Evolutionary conservation across 1,284 basidiomycete species (phyloP).

Genomic region (Leccinum pachyderme): DNA sequence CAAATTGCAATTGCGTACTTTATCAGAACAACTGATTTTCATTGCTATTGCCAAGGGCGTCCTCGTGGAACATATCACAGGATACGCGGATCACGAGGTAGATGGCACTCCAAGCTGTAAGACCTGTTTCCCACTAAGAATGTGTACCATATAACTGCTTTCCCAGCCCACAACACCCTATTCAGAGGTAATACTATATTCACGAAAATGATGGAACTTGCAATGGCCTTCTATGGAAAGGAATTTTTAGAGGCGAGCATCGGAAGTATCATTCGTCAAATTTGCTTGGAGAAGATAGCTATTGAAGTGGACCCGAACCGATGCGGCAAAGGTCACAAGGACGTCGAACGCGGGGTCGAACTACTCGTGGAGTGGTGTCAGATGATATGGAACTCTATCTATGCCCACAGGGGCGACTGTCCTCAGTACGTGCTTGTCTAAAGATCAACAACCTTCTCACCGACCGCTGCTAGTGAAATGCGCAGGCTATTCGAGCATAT

Average conservation of each 20-base stretch:
- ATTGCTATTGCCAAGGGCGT: conserved; percentile 64
- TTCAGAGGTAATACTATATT: conserved; percentile 80
- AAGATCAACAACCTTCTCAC: conserved; percentile 1
- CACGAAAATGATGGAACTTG: conserved; percentile 77
- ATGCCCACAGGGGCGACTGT: conserved; percentile 66
- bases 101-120: conserved; percentile 60
- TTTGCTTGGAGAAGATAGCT: conserved; percentile 67
- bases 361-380: conserved; percentile 72
- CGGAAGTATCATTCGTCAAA: conserved; percentile 61
- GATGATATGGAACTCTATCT: conserved; percentile 77
- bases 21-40: conserved; percentile 60
- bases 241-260: conserved; percentile 76
- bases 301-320: conserved; percentile 78
- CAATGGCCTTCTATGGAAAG: conserved; percentile 74
- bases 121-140: conserved; percentile 19
- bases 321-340: conserved; percentile 55
- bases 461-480: conserved; percentile 58
- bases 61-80: conserved; percentile 64
- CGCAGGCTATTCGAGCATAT: conserved; percentile 70
- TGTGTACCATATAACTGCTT: conserved; percentile 8
- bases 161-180: conserved; percentile 60
- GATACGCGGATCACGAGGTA: conserved; percentile 66
- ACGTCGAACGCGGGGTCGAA: conserved; percentile 68
- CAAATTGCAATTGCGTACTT: conserved; percentile 59
- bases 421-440: conserved; percentile 56